phyloP scores from a whole-genome alignment of 345 rosid species.

The Mallotus nudiflorus region DNA sequence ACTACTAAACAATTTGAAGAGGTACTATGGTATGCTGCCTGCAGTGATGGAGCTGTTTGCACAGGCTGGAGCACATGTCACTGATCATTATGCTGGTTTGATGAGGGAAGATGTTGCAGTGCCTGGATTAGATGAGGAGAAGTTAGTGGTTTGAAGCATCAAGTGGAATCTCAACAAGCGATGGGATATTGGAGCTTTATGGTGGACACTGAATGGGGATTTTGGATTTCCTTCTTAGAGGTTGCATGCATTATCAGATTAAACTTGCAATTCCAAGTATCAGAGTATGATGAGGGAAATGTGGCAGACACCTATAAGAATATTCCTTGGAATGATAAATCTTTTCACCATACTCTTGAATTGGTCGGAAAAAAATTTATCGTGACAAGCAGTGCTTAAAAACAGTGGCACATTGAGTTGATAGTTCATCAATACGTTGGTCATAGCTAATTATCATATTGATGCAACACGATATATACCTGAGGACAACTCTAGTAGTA shows the following conservation, averaged over 20 bases:
- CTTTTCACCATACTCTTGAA: too few species aligned
- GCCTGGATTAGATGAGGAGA: conserved; percentile 39
- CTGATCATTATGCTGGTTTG: conserved; percentile 29
- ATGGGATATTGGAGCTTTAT: neutral
- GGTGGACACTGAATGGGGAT: neutral
- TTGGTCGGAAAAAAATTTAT: too few species aligned
- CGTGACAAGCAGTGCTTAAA: too few species aligned
- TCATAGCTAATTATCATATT: too few species aligned
- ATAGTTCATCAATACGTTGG: too few species aligned
- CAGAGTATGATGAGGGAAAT: too few species aligned
- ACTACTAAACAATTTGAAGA: conserved; percentile 42
- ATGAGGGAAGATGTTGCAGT: conserved; percentile 43
- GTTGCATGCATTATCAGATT: neutral
- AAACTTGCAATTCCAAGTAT: neutral
- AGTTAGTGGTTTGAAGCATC: conserved; percentile 1
- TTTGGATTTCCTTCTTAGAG: neutral
- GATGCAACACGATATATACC: too few species aligned
- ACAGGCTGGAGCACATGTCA: conserved; percentile 47
- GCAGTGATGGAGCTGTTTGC: conserved; percentile 51
- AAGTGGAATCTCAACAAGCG: neutral
- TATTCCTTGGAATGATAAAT: too few species aligned
- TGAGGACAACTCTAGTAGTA: too few species aligned
- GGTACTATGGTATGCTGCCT: conserved; percentile 51
- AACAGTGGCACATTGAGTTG: too few species aligned
- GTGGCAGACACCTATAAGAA: neutral